Evolutionary conservation across 768 basidiomycete genomes (phyloP).

Genomic region (Tephrocybe sp.): DNA sequence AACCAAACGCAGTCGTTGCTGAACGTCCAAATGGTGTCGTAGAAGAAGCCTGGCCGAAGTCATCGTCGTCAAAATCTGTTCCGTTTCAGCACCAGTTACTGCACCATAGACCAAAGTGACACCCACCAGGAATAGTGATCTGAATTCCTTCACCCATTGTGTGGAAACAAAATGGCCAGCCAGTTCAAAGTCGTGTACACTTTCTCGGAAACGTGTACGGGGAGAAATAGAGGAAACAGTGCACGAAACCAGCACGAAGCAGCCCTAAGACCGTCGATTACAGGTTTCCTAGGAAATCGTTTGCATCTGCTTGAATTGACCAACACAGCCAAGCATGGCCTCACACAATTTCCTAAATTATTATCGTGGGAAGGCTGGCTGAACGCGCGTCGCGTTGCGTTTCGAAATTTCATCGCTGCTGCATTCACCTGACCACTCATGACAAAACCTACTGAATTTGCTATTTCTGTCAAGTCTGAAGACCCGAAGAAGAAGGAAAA

Average conservation of each 20-base stretch:
- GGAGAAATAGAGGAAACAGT: constrained; percentile 4
- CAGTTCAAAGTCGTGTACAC: constrained; percentile 10
- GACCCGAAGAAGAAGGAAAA: constrained; percentile 74
- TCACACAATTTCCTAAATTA: constrained; percentile 3
- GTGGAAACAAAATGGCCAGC: constrained; percentile 18
- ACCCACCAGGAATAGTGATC: constrained; percentile 63
- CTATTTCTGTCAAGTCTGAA: constrained; percentile 66
- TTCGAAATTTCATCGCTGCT: constrained; percentile 13
- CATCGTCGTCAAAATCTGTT: constrained; percentile 79
- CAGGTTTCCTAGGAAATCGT: constrained; percentile 15
- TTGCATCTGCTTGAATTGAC: constrained; percentile 5
- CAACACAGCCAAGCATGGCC: constrained; percentile 11
- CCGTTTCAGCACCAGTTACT: constrained; percentile 11
- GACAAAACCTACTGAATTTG: constrained; percentile 58
- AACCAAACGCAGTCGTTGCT: constrained; percentile 41
- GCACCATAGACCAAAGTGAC: constrained; percentile 16
- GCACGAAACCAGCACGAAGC: constrained; percentile 4
- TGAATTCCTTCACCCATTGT: constrained; percentile 52
- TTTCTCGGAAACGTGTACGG: constrained; percentile 17
- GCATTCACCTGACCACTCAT: constrained; percentile 30
- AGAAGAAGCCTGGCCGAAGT: constrained; percentile 52
- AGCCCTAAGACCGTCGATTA: neutral
- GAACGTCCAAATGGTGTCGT: constrained; percentile 74
- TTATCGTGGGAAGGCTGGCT: constrained; percentile 30
- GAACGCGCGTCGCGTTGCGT: constrained; percentile 56